phyloP scores from a whole-genome alignment of 2,329 filamentous ascomycete genomes.

The Claviceps cyperi region DNA sequence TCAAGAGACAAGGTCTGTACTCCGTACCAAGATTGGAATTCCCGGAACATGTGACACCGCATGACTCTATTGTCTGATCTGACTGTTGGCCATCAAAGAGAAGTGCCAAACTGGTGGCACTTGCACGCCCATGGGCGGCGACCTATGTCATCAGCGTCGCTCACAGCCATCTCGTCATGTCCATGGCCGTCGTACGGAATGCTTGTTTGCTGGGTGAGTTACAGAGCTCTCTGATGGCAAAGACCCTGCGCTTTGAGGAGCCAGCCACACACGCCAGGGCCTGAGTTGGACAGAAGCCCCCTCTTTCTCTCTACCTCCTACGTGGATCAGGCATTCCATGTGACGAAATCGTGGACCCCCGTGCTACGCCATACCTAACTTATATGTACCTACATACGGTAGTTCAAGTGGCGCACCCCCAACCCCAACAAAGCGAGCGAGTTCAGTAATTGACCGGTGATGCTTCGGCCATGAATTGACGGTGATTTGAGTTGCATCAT shows the following conservation, averaged over 20 bases:
- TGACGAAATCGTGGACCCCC: not conserved
- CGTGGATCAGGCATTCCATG: not conserved
- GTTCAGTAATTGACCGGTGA: not conserved
- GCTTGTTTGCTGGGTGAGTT: not conserved
- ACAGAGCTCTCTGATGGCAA: not conserved
- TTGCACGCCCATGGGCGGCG: too few relatives aligned
- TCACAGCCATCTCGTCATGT: too few relatives aligned
- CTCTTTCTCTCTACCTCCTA: not conserved
- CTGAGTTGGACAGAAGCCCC: not conserved
- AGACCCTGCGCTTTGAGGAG: not conserved
- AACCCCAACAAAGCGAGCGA: not conserved
- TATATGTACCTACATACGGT: not conserved
- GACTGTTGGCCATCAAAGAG: not conserved
- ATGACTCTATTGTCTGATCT: not conserved
- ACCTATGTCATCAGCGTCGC: too few relatives aligned
- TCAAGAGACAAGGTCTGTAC: too few relatives aligned
- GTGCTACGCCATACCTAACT: not conserved
- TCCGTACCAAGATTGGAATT: not conserved
- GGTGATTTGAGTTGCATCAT: not conserved
- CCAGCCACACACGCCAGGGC: not conserved
- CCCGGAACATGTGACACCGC: not conserved
- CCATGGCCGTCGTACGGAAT: not conserved
- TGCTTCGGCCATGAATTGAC: not conserved
- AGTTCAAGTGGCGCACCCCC: too few relatives aligned
- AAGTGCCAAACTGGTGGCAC: not conserved